Evolutionary conservation across 495 filamentous ascomycete species (phyloP), one percentile per base, ranked within the genome.

Genomic region (Daldinia loculata): DNA sequence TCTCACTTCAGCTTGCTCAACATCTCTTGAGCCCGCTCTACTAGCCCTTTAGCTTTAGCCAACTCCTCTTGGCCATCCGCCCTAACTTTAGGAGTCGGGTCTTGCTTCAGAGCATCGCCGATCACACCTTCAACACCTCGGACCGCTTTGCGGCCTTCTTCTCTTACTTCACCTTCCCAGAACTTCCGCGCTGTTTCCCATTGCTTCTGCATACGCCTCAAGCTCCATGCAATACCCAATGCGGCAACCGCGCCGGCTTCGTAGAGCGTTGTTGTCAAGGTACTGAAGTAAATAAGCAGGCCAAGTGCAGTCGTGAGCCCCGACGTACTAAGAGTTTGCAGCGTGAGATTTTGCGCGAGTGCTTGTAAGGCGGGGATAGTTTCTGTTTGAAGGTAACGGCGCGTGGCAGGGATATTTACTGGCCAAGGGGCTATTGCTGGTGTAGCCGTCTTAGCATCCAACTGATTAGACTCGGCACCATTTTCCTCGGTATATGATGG

Each of bases 191-290:
- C 91, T 7, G 72, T 77, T 66, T 93, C 91, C 95, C 95, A 98
- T 71, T 86, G 81, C 69, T 78, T 88, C 78, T 98, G 95, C 81
- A 98, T 84, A 22, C 90, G 83, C 24, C 89, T 80, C 68, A 94
- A 74, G 61, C 90, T 89, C 82, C 89, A 56, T 19, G 30, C 53
- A 12, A 56, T 32, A 14, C 53, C 53, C 5, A 60, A 77, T 3
- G 92, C 93, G 0, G 89, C 92, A n/a, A 97, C 81, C 14, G 90
- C 91, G 32, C 91, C 88, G 12, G 91, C 89, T 78, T 95, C 92
- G 75, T 96, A 96, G 0, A 91, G 62, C 6, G 82, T 78, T 0
- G 84, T 82, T 8, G 78, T 74, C 19, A 81, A 62, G 2, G 80
- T 81, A 15, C 90, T 90, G 39, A 93, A 73, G 70, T 92, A 95